Percentiles rank a stretch among this genome's conserved stretches.
phyloP scores from a whole-genome alignment of 148 eudicot species.

The Polygonum maritimum region DNA sequence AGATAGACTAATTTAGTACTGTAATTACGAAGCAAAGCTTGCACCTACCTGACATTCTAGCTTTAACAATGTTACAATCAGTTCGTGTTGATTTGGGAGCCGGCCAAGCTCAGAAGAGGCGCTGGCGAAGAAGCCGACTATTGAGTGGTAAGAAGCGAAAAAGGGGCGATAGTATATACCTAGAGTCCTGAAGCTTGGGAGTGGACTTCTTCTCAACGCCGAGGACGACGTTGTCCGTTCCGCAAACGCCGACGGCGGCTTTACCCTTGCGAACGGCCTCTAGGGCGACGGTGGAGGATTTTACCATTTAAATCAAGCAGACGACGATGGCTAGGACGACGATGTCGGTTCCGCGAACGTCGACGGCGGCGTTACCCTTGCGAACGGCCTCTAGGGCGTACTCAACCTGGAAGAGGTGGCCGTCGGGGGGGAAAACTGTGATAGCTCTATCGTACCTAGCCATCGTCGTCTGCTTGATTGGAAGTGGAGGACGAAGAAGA shows the following conservation, averaged over 20 bases:
- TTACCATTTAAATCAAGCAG: too few relatives aligned
- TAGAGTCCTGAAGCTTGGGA: slow-evolving; percentile 89
- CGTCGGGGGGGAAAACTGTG: slow-evolving; percentile 94
- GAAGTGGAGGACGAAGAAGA: too few relatives aligned
- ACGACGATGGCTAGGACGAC: too few relatives aligned
- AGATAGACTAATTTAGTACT: not conserved
- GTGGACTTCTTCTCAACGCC: slow-evolving; percentile 94
- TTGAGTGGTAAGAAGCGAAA: too few relatives aligned
- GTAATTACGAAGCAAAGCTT: not conserved
- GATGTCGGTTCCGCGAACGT: slow-evolving; percentile 77
- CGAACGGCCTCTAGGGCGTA: slow-evolving; percentile 98
- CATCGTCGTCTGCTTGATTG: slow-evolving; percentile 21
- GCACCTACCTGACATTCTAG: not conserved
- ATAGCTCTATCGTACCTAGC: slow-evolving; percentile 98
- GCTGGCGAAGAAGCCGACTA: too few relatives aligned
- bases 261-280: not conserved
- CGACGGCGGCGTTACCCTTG: slow-evolving; percentile 96
- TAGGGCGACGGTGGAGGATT: not conserved
- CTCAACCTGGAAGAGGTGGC: slow-evolving; percentile 90
- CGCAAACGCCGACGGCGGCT: not conserved
- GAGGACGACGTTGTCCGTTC: slow-evolving; percentile 35
- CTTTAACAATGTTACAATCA: not conserved
- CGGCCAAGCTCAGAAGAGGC: too few relatives aligned
- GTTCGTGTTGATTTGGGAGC: not conserved
- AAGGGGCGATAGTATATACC: too few relatives aligned